These are phyloP conservation scores for Pinus albicaulis DNA, from an alignment of 75 land plant species.

Conservation along the genomic window DNA sequence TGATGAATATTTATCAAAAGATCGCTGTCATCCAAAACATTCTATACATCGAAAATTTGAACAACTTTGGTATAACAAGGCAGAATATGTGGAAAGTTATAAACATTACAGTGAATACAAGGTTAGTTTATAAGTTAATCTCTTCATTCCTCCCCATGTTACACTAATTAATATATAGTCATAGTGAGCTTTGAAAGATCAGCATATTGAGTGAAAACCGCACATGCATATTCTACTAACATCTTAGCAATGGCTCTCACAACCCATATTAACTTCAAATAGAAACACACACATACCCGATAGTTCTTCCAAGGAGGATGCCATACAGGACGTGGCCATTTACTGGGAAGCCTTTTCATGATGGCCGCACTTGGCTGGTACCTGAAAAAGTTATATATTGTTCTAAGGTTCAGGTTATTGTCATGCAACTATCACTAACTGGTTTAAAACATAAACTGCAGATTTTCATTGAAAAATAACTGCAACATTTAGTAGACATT, in stretches of 20 bases:
- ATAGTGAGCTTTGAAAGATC: not conserved
- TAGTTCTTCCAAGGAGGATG: slow-evolving; percentile 98
- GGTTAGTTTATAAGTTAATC: not conserved
- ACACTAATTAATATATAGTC: not conserved
- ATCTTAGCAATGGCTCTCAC: not conserved
- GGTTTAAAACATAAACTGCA: too few species aligned
- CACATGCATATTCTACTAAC: not conserved
- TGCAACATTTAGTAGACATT: too few species aligned
- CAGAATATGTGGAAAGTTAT: not conserved
- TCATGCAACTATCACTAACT: too few species aligned
- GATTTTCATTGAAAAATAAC: too few species aligned
- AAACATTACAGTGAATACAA: not conserved
- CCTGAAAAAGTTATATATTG: slow-evolving; percentile 25
- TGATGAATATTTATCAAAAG: not conserved
- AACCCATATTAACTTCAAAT: not conserved
- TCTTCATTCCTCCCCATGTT: not conserved
- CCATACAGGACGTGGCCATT: slow-evolving; percentile 98
- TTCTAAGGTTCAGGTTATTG: too few species aligned
- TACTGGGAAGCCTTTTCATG: slow-evolving; percentile 92
- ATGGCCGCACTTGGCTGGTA: slow-evolving; percentile 85
- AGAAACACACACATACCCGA: slow-evolving; percentile 46
- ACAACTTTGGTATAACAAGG: not conserved
- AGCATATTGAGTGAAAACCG: not conserved
- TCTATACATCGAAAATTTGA: not conserved
- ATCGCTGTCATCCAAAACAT: not conserved